phyloP scores from a whole-genome alignment of 768 basidiomycete genomes.

The Mycena rosella region DNA sequence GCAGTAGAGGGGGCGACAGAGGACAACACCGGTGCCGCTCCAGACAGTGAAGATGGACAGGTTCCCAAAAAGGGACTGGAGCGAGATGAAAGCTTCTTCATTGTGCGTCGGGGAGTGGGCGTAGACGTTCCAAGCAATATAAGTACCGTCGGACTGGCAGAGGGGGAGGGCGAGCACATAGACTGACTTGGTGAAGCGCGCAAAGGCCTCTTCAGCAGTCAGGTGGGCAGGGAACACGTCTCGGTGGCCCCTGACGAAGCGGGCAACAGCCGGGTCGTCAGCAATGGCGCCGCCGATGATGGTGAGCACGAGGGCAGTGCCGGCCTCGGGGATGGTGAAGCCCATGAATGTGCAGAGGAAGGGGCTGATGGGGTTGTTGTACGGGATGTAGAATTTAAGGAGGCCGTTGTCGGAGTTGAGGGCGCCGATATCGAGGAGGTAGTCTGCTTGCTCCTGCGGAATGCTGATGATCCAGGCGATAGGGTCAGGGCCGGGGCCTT shows the following conservation, averaged over 20 bases:
- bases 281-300: not conserved
- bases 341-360: not conserved
- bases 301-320: not conserved
- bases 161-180: not conserved
- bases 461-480: too few species aligned
- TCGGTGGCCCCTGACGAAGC: not conserved
- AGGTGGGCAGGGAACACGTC: not conserved
- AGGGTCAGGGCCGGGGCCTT: too few species aligned
- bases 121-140: constrained; percentile 16
- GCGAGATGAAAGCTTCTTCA: not conserved
- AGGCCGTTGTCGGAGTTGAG: too few species aligned
- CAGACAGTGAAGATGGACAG: not conserved
- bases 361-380: not conserved
- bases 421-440: too few species aligned
- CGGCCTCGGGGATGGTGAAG: not conserved
- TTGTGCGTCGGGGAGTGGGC: not conserved
- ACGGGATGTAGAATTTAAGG: too few species aligned
- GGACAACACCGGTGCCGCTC: too few species aligned
- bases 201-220: not conserved
- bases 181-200: not conserved
- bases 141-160: not conserved
- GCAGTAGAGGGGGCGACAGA: constrained; percentile 3
- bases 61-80: not conserved
- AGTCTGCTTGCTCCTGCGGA: too few species aligned
- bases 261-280: not conserved